Conservation (phyloP, 495 filamentous ascomycete genomes). For the Penicillium maclennaniae region DNA sequence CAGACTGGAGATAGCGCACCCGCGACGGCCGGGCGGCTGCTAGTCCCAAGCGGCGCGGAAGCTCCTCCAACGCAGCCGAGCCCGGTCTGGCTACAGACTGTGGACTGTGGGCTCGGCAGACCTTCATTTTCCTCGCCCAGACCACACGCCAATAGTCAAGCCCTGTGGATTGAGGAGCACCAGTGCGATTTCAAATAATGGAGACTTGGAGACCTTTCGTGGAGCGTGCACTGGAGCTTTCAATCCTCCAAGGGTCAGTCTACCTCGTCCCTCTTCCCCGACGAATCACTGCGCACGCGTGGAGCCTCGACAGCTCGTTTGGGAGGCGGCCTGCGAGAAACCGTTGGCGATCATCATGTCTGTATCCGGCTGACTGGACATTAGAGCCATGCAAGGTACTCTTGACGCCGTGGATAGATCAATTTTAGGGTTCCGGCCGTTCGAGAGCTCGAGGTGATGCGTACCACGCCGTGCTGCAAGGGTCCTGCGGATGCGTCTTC, state of each 20-base stretch:
- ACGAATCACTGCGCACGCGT: constrained; percentile 6
- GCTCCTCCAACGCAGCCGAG: constrained; percentile 15
- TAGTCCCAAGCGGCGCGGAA: constrained; percentile 21
- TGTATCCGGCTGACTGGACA: constrained; percentile 12
- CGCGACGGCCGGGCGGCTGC: constrained; percentile 22
- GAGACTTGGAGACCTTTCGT: not conserved
- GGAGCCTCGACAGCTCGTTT: constrained; percentile 4
- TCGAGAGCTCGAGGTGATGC: constrained; percentile 8
- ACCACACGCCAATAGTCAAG: not conserved
- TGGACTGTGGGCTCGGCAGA: not conserved
- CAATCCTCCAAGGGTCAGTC: not conserved
- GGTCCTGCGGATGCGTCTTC: constrained; percentile 6
- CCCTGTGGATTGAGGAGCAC: not conserved
- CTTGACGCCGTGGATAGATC: not conserved
- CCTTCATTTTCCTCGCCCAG: not conserved
- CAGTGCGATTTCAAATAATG: constrained; percentile 9
- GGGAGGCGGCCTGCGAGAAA: constrained; percentile 20
- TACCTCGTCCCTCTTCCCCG: not conserved
- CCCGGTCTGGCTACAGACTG: not conserved
- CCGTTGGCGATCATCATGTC: constrained; percentile 28
- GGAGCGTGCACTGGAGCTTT: not conserved
- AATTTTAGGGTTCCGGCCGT: not conserved
- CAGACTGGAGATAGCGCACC: constrained; percentile 20
- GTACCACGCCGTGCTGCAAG: constrained; percentile 14
- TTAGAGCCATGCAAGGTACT: not conserved